phyloP scores from a whole-genome alignment of 805 yeast genomes.

The Cyberlindnera amylophila region DNA sequence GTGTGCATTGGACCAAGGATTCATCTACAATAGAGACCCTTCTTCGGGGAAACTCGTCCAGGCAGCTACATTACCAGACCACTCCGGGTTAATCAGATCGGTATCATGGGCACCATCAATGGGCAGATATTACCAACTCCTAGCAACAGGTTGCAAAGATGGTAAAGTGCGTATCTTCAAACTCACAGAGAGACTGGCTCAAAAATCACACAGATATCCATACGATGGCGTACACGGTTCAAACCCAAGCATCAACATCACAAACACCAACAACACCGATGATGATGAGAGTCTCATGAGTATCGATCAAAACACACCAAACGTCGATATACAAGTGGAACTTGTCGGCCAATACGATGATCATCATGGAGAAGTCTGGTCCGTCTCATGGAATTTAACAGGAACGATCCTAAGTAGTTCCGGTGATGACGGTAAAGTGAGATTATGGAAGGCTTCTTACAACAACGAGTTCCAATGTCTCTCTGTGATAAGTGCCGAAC shows the following conservation, averaged over 20 bases:
- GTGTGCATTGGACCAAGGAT: slow-evolving; percentile 83
- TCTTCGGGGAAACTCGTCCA: slow-evolving; percentile 46
- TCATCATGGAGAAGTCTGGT: slow-evolving; percentile 90
- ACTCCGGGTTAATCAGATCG: slow-evolving; percentile 79
- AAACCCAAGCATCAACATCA: no score
- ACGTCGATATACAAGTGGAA: slow-evolving; percentile 43
- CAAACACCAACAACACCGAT: slow-evolving; percentile 3
- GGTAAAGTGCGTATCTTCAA: slow-evolving; percentile 87
- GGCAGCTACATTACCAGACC: slow-evolving; percentile 73
- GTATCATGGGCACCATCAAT: slow-evolving; percentile 96
- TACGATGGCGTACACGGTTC: no score
- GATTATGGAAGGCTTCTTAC: slow-evolving; percentile 89
- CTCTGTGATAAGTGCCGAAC: slow-evolving; percentile 73
- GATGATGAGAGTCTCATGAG: slow-evolving; percentile 17
- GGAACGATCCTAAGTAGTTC: slow-evolving; percentile 91
- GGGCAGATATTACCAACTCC: slow-evolving; percentile 82
- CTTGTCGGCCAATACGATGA: slow-evolving; percentile 65
- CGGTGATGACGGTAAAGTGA: slow-evolving; percentile 90
- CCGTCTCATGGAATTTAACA: slow-evolving; percentile 90
- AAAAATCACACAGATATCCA: background rate
- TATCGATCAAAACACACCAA: slow-evolving; percentile 26
- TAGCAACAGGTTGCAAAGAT: slow-evolving; percentile 96
- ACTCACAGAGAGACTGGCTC: slow-evolving; percentile 43
- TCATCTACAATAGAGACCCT: slow-evolving; percentile 58
- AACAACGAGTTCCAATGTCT: slow-evolving; percentile 86